Evolutionary conservation across 2,329 filamentous ascomycete genomes (phyloP).

Genomic region (Cercospora brassicicola): DNA sequence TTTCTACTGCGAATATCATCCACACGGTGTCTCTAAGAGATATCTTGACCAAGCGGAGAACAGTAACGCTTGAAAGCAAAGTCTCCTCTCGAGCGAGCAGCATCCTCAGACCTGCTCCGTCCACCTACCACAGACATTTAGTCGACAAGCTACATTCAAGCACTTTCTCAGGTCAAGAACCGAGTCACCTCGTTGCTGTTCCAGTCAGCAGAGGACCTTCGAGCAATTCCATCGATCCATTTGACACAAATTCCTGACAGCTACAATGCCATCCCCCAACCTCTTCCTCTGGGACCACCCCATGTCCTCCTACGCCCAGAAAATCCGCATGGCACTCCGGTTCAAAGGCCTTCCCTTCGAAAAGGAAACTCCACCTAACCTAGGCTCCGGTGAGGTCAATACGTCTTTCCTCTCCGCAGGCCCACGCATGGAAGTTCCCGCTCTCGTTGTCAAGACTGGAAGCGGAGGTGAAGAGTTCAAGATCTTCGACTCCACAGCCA

Average conservation of each 20-base stretch:
- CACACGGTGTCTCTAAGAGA: neutral
- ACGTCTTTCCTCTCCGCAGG: slow-evolving; percentile 32
- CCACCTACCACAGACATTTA: neutral
- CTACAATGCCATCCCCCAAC: slow-evolving; percentile 14
- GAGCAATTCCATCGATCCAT: neutral
- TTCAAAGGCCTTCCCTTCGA: slow-evolving; percentile 42
- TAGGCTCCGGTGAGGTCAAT: slow-evolving; percentile 39
- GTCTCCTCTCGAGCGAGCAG: neutral
- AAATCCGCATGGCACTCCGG: slow-evolving; percentile 41
- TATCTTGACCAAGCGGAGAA: neutral
- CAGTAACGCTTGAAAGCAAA: neutral
- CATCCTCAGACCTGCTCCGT: neutral
- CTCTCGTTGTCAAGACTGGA: slow-evolving; percentile 26
- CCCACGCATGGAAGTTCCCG: slow-evolving; percentile 41
- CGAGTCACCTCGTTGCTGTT: neutral
- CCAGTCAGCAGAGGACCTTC: neutral
- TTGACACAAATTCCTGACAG: neutral
- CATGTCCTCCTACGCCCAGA: slow-evolving; percentile 42
- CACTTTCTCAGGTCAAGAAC: neutral
- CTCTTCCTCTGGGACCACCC: slow-evolving; percentile 35
- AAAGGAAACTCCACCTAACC: slow-evolving; percentile 37
- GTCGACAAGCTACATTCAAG: neutral
- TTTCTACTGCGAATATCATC: neutral
- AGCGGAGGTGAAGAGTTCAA: slow-evolving; percentile 29
- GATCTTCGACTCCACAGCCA: slow-evolving; percentile 39